A percentile compares a stretch with the other conserved stretches of the same genome.
Evolutionary conservation across 805 yeast genomes (phyloP).

Genomic region (Wickerhamiella sergipiensis): DNA sequence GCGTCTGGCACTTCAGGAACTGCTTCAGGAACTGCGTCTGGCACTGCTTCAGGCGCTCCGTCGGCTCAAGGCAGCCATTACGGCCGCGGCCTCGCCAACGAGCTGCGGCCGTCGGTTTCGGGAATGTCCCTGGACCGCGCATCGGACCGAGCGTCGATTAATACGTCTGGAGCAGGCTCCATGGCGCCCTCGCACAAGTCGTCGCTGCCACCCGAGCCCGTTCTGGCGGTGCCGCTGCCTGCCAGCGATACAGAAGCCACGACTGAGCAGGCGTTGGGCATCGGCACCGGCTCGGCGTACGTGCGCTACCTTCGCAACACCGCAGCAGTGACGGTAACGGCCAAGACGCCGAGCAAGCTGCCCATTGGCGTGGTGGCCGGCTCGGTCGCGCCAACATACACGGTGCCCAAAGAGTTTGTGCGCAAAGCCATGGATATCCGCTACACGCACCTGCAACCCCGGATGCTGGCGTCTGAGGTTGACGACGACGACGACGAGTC

Average conservation of each 20-base stretch:
- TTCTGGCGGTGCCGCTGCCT: background rate
- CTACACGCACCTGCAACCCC: slow-evolving; percentile 34
- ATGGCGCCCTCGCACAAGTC: background rate
- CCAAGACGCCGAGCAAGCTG: slow-evolving; percentile 13
- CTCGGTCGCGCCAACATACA: slow-evolving; percentile 8
- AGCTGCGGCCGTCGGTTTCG: background rate
- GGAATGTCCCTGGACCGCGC: background rate
- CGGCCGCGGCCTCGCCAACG: background rate
- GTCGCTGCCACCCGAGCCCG: background rate
- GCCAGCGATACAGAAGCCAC: background rate
- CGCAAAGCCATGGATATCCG: slow-evolving; percentile 27
- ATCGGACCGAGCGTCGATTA: background rate
- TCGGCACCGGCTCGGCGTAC: slow-evolving; percentile 23
- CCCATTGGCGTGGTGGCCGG: slow-evolving; percentile 16
- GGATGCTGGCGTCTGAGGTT: slow-evolving; percentile 61
- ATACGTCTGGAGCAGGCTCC: background rate
- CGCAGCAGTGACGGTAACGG: slow-evolving; percentile 21
- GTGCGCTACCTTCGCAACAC: slow-evolving; percentile 19
- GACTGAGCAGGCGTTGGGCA: slow-evolving; percentile 10
- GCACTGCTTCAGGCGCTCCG: too few relatives aligned
- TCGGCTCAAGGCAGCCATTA: background rate
- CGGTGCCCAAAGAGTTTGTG: slow-evolving; percentile 19
- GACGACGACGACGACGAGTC: slow-evolving; percentile 42
- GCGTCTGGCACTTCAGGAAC: too few relatives aligned
- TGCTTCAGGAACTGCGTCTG: too few relatives aligned